Conservation (phyloP, 1,139 yeast species). For the Debaryomycetaceae sp. region DNA sequence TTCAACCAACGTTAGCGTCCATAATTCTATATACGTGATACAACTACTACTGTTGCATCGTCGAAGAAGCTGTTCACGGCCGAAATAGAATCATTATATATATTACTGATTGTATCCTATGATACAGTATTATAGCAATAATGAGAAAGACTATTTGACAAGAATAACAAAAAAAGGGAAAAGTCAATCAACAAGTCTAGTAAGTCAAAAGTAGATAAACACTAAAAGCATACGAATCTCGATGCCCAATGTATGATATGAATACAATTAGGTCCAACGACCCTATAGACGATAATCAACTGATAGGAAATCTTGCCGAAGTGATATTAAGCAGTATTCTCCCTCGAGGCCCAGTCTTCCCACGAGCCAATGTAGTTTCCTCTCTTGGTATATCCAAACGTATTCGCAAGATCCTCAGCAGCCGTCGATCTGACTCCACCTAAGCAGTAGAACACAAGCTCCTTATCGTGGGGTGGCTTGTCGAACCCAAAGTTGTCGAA, state of each 20-base stretch:
- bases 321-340: conserved; percentile 13
- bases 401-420: conserved; percentile 87
- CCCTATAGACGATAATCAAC: background rate
- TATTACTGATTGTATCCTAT: background rate
- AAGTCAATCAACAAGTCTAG: background rate
- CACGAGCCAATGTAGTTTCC: conserved; percentile 82
- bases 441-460: conserved; percentile 84
- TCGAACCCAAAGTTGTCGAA: conserved; percentile 73
- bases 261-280: background rate
- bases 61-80: background rate
- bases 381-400: conserved; percentile 79
- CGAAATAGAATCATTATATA: background rate
- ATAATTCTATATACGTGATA: background rate
- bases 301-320: no score
- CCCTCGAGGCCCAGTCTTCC: conserved; percentile 74
- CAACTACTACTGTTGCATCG: background rate
- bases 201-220: background rate
- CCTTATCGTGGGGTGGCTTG: conserved; percentile 73
- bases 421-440: conserved; percentile 91
- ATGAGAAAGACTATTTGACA: conserved; percentile 5
- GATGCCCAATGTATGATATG: background rate
- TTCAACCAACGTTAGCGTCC: conserved; percentile 20
- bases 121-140: background rate
- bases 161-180: conserved; percentile 1
- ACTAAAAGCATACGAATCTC: background rate